These are phyloP conservation scores for Eucommia ulmoides DNA, from an alignment of 257 asterid genomes.

Conservation along the genomic window DNA sequence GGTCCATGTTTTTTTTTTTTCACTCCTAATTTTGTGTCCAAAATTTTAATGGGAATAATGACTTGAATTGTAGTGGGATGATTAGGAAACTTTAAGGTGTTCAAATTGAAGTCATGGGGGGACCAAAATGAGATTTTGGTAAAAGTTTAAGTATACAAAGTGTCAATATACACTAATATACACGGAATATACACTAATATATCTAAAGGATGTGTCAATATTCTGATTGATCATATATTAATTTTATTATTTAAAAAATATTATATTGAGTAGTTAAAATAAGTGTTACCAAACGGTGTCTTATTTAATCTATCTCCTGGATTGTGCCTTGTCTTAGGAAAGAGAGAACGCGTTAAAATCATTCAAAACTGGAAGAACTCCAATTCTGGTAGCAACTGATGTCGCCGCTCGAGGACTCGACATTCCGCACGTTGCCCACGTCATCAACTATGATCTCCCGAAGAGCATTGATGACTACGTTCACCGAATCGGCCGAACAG, in stretches of 20 bases:
- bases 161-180: neutral
- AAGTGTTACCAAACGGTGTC: neutral
- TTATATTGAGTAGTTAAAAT: neutral
- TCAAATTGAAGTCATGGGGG: too few species aligned
- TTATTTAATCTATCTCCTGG: neutral
- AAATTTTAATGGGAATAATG: too few species aligned
- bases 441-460: slow-evolving; percentile 65
- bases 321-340: slow-evolving; percentile 28
- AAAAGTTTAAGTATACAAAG: too few species aligned
- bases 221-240: neutral
- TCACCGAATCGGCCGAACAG: slow-evolving; percentile 79
- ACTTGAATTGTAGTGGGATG: too few species aligned
- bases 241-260: too few species aligned
- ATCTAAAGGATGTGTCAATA: neutral
- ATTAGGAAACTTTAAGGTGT: too few species aligned
- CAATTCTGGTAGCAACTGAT: slow-evolving; percentile 64
- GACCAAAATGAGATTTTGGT: too few species aligned
- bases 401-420: slow-evolving; percentile 74
- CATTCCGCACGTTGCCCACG: slow-evolving; percentile 68
- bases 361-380: slow-evolving; percentile 48
- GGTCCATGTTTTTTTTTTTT: too few species aligned
- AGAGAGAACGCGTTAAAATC: slow-evolving; percentile 51
- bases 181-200: neutral
- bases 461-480: slow-evolving; percentile 48
- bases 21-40: too few species aligned